A percentile compares a stretch with the other conserved stretches of the same genome.
phyloP scores from a whole-genome alignment of 1,139 yeast species.

The Saccharomycopsis crataegensis region DNA sequence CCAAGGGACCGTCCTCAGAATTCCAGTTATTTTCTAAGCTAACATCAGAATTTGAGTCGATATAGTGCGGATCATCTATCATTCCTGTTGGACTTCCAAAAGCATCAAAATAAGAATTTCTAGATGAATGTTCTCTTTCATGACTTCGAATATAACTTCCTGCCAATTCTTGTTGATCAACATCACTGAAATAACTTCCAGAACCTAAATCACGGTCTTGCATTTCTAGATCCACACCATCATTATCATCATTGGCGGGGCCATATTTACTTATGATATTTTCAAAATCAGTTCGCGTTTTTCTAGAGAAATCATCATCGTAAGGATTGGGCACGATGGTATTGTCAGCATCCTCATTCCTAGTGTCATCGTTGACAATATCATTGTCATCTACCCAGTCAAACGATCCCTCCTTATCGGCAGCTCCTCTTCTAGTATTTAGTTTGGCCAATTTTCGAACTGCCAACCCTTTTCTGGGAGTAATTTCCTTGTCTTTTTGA shows the following conservation, averaged over 20 bases:
- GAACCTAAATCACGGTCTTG: no score
- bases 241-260: neutral
- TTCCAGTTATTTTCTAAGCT: neutral
- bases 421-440: neutral
- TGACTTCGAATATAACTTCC: no score
- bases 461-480: conserved; percentile 15
- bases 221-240: neutral
- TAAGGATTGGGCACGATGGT: conserved; percentile 1
- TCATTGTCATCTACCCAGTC: neutral
- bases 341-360: neutral
- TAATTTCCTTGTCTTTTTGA: neutral
- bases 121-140: no score
- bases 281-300: neutral
- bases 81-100: neutral
- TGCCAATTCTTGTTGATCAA: no score
- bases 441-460: neutral
- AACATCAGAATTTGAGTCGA: neutral
- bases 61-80: neutral
- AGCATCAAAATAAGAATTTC: no score
- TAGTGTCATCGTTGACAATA: neutral
- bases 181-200: no score
- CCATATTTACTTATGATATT: neutral
- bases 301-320: neutral
- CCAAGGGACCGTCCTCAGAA: neutral
- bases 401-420: neutral